Evolutionary conservation across 2,329 filamentous ascomycete species (phyloP), one percentile per base, ranked within the genome.

Genomic region (Penicillium sclerotiorum): DNA sequence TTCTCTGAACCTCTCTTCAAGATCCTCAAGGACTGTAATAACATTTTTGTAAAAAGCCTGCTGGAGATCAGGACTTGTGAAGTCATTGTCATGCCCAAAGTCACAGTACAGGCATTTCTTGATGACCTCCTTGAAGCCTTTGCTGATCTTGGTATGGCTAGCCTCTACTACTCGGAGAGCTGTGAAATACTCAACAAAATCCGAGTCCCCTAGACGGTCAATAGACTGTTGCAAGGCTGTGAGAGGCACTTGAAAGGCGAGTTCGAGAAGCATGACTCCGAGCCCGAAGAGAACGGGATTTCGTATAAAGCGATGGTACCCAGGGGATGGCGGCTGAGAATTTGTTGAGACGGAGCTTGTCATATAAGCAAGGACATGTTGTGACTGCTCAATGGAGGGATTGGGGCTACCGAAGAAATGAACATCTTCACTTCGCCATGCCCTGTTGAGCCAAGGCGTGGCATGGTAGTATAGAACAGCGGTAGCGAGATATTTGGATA

Each of bases 221-320:
- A 38, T 15, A 5, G 47, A 21, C 28, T 38, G 15, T 30, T 41
- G n/a, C 3, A 54, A 28, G 8, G 27, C 6, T 37, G 2, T 7
- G 17, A 54, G 25, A 8, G 51, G 51, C 37, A 30, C 36, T 45
- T 54, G 44, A n/a, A 40, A 48, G 38, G 44, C 40, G 21, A 54
- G 44, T 28, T 54, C 47, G 8, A 54, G 39, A 13, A 54, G 25
- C 51, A 54, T 54, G 7, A 50, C 21, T 6, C 50, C 51, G 0
- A 50, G 47, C 3, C 47, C 44, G 22, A 54, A 54, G 5, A 54
- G 18, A 27, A 54, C 51, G 0, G 44, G 47, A 21, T 54, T 50
- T 2, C 45, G 51, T 22, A 54, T 45, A 22, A 52, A 17, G 23
- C 32, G 28, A 18, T 37, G 28, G 40, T 50, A 38, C 4, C 15